phyloP scores from a whole-genome alignment of 441 rosid genomes.

The Raphanus hybrid region DNA sequence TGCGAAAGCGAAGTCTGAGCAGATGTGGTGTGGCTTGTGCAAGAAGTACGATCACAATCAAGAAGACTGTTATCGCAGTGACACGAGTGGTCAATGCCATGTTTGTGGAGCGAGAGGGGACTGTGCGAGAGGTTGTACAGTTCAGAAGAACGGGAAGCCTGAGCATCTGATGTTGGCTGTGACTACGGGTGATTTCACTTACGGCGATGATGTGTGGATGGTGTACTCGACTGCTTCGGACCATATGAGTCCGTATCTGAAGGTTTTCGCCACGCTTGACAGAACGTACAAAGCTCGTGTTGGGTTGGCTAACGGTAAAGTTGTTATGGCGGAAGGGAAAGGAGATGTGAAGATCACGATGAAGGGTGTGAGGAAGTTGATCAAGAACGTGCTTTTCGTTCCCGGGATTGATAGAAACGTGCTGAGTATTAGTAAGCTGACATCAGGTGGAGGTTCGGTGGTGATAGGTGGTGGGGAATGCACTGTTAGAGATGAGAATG shows the following conservation, averaged over 20 bases:
- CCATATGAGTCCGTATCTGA: background rate
- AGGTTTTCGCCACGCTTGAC: background rate
- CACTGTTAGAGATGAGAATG: background rate
- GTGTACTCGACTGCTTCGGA: conserved; percentile 3
- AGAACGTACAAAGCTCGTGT: background rate
- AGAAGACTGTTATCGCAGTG: background rate
- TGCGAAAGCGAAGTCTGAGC: background rate
- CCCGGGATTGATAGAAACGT: background rate
- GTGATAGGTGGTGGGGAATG: background rate
- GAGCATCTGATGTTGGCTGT: background rate
- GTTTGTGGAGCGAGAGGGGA: background rate
- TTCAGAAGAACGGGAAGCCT: background rate
- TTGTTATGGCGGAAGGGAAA: background rate
- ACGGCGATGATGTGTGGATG: background rate
- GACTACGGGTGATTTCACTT: background rate
- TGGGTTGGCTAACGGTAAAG: background rate
- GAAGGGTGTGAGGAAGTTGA: background rate
- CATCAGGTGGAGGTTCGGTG: background rate
- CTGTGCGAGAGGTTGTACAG: background rate
- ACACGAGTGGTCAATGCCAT: background rate
- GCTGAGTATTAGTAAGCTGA: background rate
- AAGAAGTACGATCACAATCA: background rate
- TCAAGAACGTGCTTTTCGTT: background rate
- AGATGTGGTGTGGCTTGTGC: background rate
- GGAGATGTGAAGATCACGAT: background rate